A percentile compares a stretch with the other conserved stretches of the same genome.
Evolutionary conservation across 352 stramenopile genomes (phyloP).

Genomic region (Globisporangium ultimum): DNA sequence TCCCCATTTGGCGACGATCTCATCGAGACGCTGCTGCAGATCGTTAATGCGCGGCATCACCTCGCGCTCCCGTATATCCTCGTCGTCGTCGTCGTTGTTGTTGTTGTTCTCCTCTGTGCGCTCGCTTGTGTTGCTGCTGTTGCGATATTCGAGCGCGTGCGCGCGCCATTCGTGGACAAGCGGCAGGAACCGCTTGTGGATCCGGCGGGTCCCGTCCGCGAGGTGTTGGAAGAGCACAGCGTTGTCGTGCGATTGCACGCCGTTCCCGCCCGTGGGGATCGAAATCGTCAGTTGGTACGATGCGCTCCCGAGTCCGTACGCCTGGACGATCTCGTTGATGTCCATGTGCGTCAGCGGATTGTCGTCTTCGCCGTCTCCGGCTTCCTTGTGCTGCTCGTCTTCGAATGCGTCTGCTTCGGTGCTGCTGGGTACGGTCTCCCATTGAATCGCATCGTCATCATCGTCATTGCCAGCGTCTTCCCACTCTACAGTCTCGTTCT

Average conservation of each 20-base stretch:
- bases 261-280: constrained; percentile 44
- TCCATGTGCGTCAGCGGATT: constrained; percentile 32
- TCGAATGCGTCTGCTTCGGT: constrained; percentile 4
- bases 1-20: constrained; percentile 29
- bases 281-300: constrained; percentile 74
- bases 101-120: not conserved
- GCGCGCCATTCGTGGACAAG: constrained; percentile 50
- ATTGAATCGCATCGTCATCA: constrained; percentile 13
- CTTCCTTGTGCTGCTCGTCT: constrained; percentile 13
- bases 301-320: constrained; percentile 71
- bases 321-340: constrained; percentile 76
- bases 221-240: constrained; percentile 57
- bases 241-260: constrained; percentile 63
- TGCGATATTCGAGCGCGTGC: not conserved
- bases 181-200: constrained; percentile 73
- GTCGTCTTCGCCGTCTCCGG: constrained; percentile 11
- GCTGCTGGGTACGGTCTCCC: constrained; percentile 3
- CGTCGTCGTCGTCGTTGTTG: not conserved
- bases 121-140: constrained; percentile 4
- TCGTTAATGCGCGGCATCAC: constrained; percentile 24
- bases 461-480: constrained; percentile 16
- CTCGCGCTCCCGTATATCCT: constrained; percentile 10
- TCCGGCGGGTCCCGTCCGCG: constrained; percentile 46
- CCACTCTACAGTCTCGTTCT: constrained; percentile 23
- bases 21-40: constrained; percentile 27